Evolutionary conservation across 192 early-diverging fungal genomes (phyloP).

Genomic region (Gonapodya prolifera): DNA sequence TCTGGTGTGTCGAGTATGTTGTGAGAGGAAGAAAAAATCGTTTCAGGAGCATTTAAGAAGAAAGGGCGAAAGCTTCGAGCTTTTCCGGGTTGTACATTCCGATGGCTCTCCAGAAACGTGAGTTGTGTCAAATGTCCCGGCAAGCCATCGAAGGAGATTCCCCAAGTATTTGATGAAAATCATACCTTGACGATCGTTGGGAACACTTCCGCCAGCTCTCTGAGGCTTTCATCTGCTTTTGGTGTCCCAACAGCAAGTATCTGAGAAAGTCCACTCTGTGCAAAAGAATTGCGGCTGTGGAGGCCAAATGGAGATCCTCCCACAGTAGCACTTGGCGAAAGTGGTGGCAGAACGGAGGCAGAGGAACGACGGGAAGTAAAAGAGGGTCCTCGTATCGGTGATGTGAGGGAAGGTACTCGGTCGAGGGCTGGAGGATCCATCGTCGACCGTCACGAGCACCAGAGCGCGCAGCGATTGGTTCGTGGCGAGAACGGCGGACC

Average conservation of each 20-base stretch:
- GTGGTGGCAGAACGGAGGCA: not conserved
- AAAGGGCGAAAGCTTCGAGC: not conserved
- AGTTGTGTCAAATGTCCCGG: too few relatives aligned
- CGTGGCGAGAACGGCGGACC: too few relatives aligned
- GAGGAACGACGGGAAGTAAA: not conserved
- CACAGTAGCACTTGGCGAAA: not conserved
- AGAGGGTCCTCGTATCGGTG: not conserved
- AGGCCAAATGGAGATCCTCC: not conserved
- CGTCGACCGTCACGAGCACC: too few relatives aligned
- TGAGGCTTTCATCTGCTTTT: not conserved
- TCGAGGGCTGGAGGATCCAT: not conserved
- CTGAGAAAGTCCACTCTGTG: not conserved
- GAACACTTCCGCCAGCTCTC: not conserved
- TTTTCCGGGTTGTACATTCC: too few relatives aligned
- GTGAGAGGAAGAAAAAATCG: not conserved
- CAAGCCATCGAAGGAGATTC: not conserved
- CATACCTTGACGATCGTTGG: conserved; percentile 3
- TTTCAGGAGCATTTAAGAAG: not conserved
- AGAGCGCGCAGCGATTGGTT: too few relatives aligned
- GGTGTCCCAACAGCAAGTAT: not conserved
- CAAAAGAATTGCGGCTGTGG: not conserved
- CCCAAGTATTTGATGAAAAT: not conserved
- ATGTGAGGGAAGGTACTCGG: not conserved
- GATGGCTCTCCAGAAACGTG: too few relatives aligned
- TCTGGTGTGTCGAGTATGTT: not conserved